Conservation (phyloP, 2,329 filamentous ascomycete genomes). For the Fusarium acutatum region DNA sequence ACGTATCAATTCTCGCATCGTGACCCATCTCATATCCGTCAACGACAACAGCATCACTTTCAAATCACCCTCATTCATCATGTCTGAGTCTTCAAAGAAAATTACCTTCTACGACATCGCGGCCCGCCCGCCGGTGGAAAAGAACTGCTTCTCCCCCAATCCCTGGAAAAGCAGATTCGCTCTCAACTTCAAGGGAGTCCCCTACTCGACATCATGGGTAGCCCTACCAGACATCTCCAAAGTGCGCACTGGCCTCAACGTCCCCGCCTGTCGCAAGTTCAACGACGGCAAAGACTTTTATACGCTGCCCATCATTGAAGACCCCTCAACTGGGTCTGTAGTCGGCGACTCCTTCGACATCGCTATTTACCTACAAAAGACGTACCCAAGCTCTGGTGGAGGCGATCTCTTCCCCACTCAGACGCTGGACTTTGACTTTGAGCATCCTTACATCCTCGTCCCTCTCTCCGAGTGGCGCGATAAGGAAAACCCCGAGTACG, state of each 20-base stretch:
- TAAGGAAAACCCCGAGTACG: conserved; percentile 48
- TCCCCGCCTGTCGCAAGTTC: conserved; percentile 61
- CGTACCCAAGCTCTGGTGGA: conserved; percentile 55
- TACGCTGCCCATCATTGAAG: conserved; percentile 67
- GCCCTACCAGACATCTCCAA: conserved; percentile 59
- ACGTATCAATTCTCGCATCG: background rate
- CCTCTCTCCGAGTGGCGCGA: conserved; percentile 50
- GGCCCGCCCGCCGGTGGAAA: conserved; percentile 42
- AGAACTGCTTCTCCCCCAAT: conserved; percentile 41
- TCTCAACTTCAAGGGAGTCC: conserved; percentile 52
- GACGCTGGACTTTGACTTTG: conserved; percentile 51
- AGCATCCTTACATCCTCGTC: conserved; percentile 3
- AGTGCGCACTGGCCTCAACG: conserved; percentile 56
- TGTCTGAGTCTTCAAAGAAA: background rate
- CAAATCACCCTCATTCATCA: background rate
- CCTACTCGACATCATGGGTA: conserved; percentile 57
- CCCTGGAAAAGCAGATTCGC: conserved; percentile 49
- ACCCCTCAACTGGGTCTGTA: conserved; percentile 50
- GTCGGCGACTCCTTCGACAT: conserved; percentile 74
- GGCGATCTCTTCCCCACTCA: conserved; percentile 58
- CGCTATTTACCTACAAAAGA: conserved; percentile 64
- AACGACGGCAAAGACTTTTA: conserved; percentile 65
- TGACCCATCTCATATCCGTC: fast-evolving
- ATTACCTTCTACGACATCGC: conserved; percentile 56
- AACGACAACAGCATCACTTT: too few relatives aligned